These are phyloP conservation scores for Erythrobasidium hasegawianum DNA, from an alignment of 1,284 basidiomycete genomes.

Conservation along the genomic window DNA sequence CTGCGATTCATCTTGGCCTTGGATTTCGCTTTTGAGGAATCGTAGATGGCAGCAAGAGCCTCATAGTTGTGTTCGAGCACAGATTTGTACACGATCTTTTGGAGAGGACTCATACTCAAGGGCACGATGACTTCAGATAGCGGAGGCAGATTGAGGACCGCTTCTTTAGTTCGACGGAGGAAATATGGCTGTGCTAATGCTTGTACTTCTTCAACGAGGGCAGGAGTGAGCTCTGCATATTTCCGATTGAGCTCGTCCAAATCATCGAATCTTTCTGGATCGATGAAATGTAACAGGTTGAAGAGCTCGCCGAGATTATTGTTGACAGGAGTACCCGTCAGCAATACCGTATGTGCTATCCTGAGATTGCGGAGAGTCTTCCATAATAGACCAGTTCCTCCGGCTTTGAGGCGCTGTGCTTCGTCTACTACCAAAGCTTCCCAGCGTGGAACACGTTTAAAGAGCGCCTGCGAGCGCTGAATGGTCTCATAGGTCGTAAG, in stretches of 20 bases:
- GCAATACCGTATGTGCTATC: slow-evolving; percentile 74
- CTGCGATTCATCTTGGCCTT: slow-evolving; percentile 42
- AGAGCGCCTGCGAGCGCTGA: slow-evolving; percentile 61
- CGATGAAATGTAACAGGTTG: slow-evolving; percentile 87
- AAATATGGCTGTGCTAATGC: slow-evolving; percentile 66
- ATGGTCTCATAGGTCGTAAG: slow-evolving; percentile 76
- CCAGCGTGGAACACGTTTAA: slow-evolving; percentile 80
- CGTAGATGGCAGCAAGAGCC: slow-evolving; percentile 28
- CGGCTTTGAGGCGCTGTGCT: slow-evolving; percentile 56
- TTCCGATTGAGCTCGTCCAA: slow-evolving; percentile 68
- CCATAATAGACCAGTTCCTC: slow-evolving; percentile 73
- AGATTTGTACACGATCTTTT: slow-evolving; percentile 82
- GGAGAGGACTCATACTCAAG: slow-evolving; percentile 78
- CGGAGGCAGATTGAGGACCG: slow-evolving; percentile 84
- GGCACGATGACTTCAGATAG: slow-evolving; percentile 80
- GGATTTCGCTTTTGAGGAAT: slow-evolving; percentile 40
- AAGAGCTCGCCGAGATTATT: slow-evolving; percentile 94
- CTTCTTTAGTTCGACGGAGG: slow-evolving; percentile 83
- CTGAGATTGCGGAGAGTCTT: slow-evolving; percentile 74
- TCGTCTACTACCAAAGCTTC: slow-evolving; percentile 89
- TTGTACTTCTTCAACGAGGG: slow-evolving; percentile 54
- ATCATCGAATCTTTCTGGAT: slow-evolving; percentile 49
- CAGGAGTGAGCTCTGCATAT: slow-evolving; percentile 46
- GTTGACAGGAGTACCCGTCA: slow-evolving; percentile 95
- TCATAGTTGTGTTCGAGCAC: slow-evolving; percentile 54